phyloP scores from a whole-genome alignment of 257 asterid genomes.

The Salvia splendens region DNA sequence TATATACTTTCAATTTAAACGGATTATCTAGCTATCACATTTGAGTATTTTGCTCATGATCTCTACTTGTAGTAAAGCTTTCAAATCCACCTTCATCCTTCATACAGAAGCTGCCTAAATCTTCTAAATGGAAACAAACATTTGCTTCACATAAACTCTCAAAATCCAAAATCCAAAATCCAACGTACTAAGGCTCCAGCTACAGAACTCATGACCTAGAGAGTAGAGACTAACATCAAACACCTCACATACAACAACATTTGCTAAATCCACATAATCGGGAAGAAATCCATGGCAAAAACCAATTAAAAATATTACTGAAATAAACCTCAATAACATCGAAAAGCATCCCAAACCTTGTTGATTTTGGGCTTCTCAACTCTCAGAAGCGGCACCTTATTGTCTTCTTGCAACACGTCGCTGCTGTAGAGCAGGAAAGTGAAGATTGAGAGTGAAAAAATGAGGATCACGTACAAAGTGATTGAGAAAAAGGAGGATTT shows the following conservation, averaged over 20 bases:
- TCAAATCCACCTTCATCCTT: constrained; percentile 14
- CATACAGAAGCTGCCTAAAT: neutral
- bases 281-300: neutral
- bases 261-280: neutral
- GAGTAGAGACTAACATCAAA: neutral
- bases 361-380: constrained; percentile 38
- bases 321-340: neutral
- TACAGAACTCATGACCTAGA: neutral
- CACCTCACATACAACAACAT: neutral
- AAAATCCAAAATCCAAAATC: neutral
- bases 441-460: constrained; percentile 62
- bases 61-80: constrained; percentile 3
- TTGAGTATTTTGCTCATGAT: neutral
- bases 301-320: neutral
- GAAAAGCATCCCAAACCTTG: constrained; percentile 39
- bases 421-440: constrained; percentile 60
- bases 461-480: constrained; percentile 49
- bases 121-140: neutral
- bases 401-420: constrained; percentile 59
- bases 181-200: neutral
- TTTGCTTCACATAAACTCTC: neutral
- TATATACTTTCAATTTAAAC: neutral
- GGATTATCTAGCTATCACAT: neutral
- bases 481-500: constrained; percentile 53
- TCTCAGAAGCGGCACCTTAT: constrained; percentile 37